Percentiles rank a stretch among this genome's conserved stretches.
phyloP scores from a whole-genome alignment of 768 basidiomycete species.

The Boletus subparvulus region DNA sequence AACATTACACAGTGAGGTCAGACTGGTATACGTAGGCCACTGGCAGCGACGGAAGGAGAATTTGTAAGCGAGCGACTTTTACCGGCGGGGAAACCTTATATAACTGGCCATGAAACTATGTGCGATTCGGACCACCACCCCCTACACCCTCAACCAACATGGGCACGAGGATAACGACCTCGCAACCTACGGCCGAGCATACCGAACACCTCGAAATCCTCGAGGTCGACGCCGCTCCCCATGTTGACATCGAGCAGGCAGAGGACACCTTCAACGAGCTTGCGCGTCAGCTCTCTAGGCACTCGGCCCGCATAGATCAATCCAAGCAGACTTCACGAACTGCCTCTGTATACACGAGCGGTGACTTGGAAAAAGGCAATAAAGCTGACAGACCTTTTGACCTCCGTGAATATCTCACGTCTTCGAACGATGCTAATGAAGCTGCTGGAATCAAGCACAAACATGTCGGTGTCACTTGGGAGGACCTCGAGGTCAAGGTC shows the following conservation, averaged over 20 bases:
- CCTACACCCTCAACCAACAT: slow-evolving; percentile 5
- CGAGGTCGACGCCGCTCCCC: slow-evolving; percentile 26
- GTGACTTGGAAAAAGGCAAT: slow-evolving; percentile 44
- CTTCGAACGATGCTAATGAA: slow-evolving; percentile 65
- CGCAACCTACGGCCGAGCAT: background rate
- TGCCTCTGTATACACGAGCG: slow-evolving; percentile 21
- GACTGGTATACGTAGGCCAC: background rate
- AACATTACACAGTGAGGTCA: background rate
- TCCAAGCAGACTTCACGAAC: slow-evolving; percentile 24
- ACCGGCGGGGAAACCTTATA: slow-evolving; percentile 7
- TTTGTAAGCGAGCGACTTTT: slow-evolving; percentile 17
- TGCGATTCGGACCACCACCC: background rate
- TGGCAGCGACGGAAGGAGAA: background rate
- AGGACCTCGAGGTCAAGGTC: slow-evolving; percentile 62
- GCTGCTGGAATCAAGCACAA: slow-evolving; percentile 69
- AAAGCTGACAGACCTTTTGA: slow-evolving; percentile 46
- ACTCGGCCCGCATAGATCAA: slow-evolving; percentile 4
- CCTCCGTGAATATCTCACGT: slow-evolving; percentile 65
- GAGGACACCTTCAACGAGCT: slow-evolving; percentile 58
- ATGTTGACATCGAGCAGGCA: slow-evolving; percentile 51
- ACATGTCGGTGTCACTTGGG: slow-evolving; percentile 75
- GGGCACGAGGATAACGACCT: slow-evolving; percentile 1
- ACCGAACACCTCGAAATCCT: slow-evolving; percentile 19
- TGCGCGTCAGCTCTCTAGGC: slow-evolving; percentile 37
- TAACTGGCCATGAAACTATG: background rate